Conservation (phyloP, 2,329 filamentous ascomycete genomes). For the Aspergillus pseudonomiae region DNA sequence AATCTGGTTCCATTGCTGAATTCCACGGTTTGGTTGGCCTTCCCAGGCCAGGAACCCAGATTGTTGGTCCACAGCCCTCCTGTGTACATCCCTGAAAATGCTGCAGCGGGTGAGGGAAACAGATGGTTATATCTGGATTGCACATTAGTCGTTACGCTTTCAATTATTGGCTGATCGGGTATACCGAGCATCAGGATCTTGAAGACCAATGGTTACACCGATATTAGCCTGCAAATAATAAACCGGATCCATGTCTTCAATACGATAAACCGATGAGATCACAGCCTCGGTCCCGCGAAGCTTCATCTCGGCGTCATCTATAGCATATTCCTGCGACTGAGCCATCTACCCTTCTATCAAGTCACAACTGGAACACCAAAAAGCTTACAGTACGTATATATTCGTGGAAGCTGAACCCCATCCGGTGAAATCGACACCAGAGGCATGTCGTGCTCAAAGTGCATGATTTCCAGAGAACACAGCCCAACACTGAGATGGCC, state of each 20-base stretch:
- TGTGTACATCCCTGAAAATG: neutral
- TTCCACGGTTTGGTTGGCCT: neutral
- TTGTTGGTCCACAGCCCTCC: neutral
- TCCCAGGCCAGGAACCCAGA: neutral
- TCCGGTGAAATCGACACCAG: conserved; percentile 65
- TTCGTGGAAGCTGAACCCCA: conserved; percentile 60
- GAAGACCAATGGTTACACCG: conserved; percentile 25
- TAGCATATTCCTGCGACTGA: too few relatives aligned
- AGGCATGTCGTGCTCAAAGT: conserved; percentile 43
- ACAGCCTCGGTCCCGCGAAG: neutral
- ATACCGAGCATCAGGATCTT: conserved; percentile 61
- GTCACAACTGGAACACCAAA: conserved; percentile 21
- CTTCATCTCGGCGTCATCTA: conserved; percentile 49
- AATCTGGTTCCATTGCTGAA: neutral
- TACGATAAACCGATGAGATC: neutral
- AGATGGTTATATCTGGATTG: neutral
- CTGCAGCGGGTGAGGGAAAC: neutral
- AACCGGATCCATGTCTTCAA: neutral
- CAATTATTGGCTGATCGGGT: neutral
- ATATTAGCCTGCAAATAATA: neutral
- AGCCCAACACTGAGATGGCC: conserved; percentile 53
- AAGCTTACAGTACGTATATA: conserved; percentile 51
- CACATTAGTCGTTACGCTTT: too few relatives aligned
- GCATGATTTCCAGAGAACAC: conserved; percentile 46
- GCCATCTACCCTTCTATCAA: too few relatives aligned